Base-by-base conservation (phyloP, 345 rosid species). In the Noccaea caerulescens region DNA sequence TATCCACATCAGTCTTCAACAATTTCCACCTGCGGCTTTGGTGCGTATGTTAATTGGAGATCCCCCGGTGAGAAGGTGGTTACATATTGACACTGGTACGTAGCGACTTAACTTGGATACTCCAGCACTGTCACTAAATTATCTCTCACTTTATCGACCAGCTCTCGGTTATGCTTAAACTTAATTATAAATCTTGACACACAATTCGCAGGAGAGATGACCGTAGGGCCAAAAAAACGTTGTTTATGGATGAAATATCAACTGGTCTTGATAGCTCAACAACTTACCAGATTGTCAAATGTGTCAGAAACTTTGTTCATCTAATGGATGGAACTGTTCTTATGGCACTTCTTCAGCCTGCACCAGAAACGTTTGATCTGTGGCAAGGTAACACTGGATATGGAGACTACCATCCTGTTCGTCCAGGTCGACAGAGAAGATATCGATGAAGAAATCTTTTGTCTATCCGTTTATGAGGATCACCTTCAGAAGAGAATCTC, bases 231-330 rank as follows among this genome's bases (percentile, higher is more conserved):
- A 55, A 84, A 54, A 90, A 93, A 72, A 90, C 96, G n/a, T 78
- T 93, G 60, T 88, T 93, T 25, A 93, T 90, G 98, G 98, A 93
- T 83, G 98, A 93, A 82, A 93, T 90, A 75, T 93, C 98, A 10
- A 90, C 97, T 11, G 97, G 98, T 53, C 92, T 93, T 59, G 96
- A 93, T 72, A 93, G 97, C 82, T 88, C 98, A 10, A 93, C 98
- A 12, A 93, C 98, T 5, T 93, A 18, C 61, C 97, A 88, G 80
- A 90, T 88, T 41, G 97, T 93, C 36, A 93, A 87, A 68, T 90
- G 98, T 76, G 54, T 85, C 4, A 68, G 84, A 72, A 88, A 93
- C 72, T 93, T 93, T 51, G 98, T 90, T 56, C 98, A 88, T 77
- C 78, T 79, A 13, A 90, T 93, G 98, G 91, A 90, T 10, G 96